A percentile compares a stretch with the other conserved stretches of the same genome.
Evolutionary conservation across 208 protist genomes (phyloP).

Genomic region (Leishmania gerbilli): DNA sequence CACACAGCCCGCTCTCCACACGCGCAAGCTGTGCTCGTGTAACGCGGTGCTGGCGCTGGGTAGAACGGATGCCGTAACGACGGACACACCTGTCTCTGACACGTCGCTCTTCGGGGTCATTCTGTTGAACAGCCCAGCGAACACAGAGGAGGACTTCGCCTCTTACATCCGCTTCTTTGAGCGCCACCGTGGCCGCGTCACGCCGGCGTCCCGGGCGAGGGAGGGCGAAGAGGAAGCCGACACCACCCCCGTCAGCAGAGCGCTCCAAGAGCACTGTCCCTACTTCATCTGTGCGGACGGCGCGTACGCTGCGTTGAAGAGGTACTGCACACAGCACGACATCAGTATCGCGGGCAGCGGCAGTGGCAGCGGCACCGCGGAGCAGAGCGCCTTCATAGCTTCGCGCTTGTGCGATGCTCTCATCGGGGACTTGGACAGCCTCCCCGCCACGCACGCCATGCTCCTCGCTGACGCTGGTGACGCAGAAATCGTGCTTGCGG

Average conservation of each 20-base stretch:
- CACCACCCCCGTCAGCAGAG: neutral
- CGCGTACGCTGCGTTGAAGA: conserved; percentile 43
- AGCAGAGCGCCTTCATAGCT: conserved; percentile 6
- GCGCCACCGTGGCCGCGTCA: conserved; percentile 22
- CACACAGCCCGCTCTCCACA: neutral
- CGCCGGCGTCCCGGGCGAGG: neutral
- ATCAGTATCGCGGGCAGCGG: neutral
- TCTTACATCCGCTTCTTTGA: conserved; percentile 53
- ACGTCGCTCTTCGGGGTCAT: conserved; percentile 52
- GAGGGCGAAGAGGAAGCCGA: neutral
- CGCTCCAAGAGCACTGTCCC: conserved; percentile 8
- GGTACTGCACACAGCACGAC: conserved; percentile 32
- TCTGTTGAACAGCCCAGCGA: conserved; percentile 71
- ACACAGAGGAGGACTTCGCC: conserved; percentile 45
- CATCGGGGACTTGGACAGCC: conserved; percentile 61
- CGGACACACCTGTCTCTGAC: conserved; percentile 17
- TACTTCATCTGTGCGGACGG: conserved; percentile 82
- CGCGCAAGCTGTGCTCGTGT: conserved; percentile 41
- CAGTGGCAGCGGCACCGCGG: neutral
- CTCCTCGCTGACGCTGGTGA: neutral
- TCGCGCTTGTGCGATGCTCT: conserved; percentile 37
- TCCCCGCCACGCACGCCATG: conserved; percentile 13
- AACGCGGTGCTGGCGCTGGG: conserved; percentile 22
- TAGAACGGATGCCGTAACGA: neutral
- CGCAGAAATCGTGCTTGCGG: neutral